phyloP scores from a whole-genome alignment of 2,329 filamentous ascomycete species.

The Coniochaeta prunicola region DNA sequence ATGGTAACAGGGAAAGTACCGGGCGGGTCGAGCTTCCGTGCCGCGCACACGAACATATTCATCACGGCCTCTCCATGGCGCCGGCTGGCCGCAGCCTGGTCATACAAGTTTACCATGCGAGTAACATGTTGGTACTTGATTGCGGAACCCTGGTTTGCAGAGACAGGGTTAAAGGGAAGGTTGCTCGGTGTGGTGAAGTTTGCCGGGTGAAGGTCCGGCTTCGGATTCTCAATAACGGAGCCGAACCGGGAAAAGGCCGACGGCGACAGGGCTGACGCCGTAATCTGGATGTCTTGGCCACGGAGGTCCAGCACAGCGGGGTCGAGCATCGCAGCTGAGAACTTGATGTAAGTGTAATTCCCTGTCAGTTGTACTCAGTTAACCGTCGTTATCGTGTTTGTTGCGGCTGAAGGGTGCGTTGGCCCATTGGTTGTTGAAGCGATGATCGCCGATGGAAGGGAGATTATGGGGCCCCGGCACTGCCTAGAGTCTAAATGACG shows the following conservation, averaged over 20 bases:
- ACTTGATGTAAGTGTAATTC: not conserved
- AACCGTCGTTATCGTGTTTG: not conserved
- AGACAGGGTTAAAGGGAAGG: slow-evolving; percentile 42
- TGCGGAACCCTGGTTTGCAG: slow-evolving; percentile 80
- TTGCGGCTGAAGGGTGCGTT: not conserved
- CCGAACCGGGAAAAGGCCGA: slow-evolving; percentile 72
- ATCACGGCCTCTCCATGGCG: slow-evolving; percentile 55
- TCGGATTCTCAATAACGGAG: slow-evolving; percentile 71
- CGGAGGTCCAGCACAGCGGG: slow-evolving; percentile 33
- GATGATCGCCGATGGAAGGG: no score
- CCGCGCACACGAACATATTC: slow-evolving; percentile 85
- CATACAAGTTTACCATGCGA: slow-evolving; percentile 64
- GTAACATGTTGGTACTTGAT: slow-evolving; percentile 81
- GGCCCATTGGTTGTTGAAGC: not conserved
- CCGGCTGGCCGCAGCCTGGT: slow-evolving; percentile 50
- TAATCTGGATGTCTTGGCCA: slow-evolving; percentile 38
- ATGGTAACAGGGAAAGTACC: slow-evolving; percentile 58
- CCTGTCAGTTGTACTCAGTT: not conserved
- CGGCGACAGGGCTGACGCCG: slow-evolving; percentile 59
- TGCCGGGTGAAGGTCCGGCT: slow-evolving; percentile 45
- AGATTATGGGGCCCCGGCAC: no score
- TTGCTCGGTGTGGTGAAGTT: slow-evolving; percentile 16
- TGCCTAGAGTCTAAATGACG: no score
- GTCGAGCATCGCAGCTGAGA: not conserved
- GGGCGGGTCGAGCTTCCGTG: slow-evolving; percentile 39